Percentiles rank a stretch among this genome's conserved stretches.
phyloP scores from a whole-genome alignment of 306 rosid species.

The Cucumis sativus region DNA sequence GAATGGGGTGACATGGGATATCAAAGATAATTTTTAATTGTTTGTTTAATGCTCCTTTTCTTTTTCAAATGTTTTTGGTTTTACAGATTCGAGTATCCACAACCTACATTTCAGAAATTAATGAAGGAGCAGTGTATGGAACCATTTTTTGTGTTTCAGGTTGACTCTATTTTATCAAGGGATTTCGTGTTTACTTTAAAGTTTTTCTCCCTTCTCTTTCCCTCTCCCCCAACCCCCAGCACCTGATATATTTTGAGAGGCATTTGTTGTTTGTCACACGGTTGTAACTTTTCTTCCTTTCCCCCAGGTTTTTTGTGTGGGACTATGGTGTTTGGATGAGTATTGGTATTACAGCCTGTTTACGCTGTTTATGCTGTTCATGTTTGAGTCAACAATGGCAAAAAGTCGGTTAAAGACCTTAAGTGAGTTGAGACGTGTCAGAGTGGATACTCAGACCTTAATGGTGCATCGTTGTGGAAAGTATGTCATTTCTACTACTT shows the following conservation, averaged over 20 bases:
- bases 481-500: constrained; percentile 37
- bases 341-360: constrained; percentile 99
- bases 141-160: constrained; percentile 98
- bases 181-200: constrained; percentile 17
- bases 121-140: constrained; percentile 97
- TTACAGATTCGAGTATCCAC: constrained; percentile 91
- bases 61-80: constrained; percentile 15
- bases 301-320: constrained; percentile 89
- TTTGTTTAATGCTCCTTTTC: neutral
- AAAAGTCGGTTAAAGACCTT: constrained; percentile 90
- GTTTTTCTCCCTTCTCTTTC: neutral
- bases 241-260: neutral
- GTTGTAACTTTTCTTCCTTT: constrained; percentile 7
- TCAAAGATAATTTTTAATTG: neutral
- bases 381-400: constrained; percentile 99
- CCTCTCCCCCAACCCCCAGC: neutral
- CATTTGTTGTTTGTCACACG: constrained; percentile 3
- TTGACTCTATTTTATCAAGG: constrained; percentile 7
- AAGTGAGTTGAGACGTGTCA: constrained; percentile 91
- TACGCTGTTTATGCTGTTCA: constrained; percentile 86
- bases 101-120: constrained; percentile 92
- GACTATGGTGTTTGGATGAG: constrained; percentile 99
- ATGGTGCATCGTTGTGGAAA: constrained; percentile 96
- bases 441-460: constrained; percentile 83
- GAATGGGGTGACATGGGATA: neutral